Evolutionary conservation across 148 eudicot genomes (phyloP).

Genomic region (Camellia granthamiana): DNA sequence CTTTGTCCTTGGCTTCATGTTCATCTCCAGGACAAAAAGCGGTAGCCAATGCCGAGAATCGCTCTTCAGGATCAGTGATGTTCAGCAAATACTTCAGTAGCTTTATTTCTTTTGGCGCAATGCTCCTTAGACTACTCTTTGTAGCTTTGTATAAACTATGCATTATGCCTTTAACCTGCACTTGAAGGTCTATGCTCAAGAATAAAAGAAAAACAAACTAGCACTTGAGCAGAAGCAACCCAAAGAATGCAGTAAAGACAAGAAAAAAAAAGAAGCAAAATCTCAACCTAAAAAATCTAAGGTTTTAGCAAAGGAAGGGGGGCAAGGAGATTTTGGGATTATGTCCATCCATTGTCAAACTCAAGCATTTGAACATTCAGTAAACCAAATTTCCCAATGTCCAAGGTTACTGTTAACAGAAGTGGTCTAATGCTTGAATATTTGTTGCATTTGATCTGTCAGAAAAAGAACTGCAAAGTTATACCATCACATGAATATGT

Average conservation of each 20-base stretch:
- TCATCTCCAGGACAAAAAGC: slow-evolving; percentile 88
- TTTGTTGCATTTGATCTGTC: neutral
- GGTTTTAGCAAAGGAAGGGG: neutral
- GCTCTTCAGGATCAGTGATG: slow-evolving; percentile 92
- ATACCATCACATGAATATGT: neutral
- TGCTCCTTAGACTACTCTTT: slow-evolving; percentile 83
- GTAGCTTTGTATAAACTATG: slow-evolving; percentile 78
- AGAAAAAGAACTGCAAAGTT: neutral
- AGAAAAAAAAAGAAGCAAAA: neutral
- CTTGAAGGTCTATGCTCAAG: neutral
- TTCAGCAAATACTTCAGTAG: slow-evolving; percentile 84
- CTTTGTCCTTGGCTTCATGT: slow-evolving; percentile 54
- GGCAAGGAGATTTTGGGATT: neutral
- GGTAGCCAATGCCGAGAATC: slow-evolving; percentile 93
- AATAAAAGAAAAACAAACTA: neutral
- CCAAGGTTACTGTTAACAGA: neutral
- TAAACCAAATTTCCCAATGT: neutral
- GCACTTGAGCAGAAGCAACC: neutral
- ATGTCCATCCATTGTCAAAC: neutral
- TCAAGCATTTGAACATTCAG: neutral
- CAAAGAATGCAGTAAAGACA: neutral
- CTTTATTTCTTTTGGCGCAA: slow-evolving; percentile 87
- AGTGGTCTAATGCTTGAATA: neutral
- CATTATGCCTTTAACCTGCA: slow-evolving; percentile 94
- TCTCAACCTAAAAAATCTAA: neutral